Evolutionary conservation across 768 basidiomycete species (phyloP).

Genomic region (Neoboletus brunneissimus): DNA sequence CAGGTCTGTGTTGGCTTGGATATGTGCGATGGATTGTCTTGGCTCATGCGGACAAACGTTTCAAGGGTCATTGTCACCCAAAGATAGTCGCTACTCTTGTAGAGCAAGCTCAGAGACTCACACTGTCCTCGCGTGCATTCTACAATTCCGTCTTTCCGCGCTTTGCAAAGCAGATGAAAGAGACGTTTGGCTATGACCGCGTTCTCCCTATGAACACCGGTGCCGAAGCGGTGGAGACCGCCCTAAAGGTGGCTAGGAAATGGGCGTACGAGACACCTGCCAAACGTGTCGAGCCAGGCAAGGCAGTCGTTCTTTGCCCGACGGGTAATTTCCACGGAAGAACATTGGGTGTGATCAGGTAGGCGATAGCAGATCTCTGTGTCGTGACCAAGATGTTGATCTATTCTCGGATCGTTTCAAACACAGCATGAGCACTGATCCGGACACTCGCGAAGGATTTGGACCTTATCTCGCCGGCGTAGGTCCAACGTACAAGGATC

Average conservation of each 20-base stretch:
- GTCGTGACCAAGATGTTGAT: neutral
- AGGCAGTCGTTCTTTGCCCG: conserved; percentile 83
- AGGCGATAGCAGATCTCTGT: conserved; percentile 10
- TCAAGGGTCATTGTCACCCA: conserved; percentile 88
- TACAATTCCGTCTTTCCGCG: conserved; percentile 88
- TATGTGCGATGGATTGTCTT: conserved; percentile 2
- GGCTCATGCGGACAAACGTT: conserved; percentile 16
- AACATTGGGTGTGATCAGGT: conserved; percentile 86
- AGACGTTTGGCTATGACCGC: conserved; percentile 90
- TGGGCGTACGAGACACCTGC: conserved; percentile 94
- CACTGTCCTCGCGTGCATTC: conserved; percentile 94
- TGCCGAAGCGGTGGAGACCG: conserved; percentile 96
- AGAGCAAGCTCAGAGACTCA: conserved; percentile 84
- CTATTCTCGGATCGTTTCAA: conserved; percentile 13
- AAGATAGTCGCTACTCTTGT: conserved; percentile 77
- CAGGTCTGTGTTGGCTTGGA: conserved; percentile 51
- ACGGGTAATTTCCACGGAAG: conserved; percentile 96
- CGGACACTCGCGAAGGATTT: conserved; percentile 81
- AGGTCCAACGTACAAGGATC: conserved; percentile 71
- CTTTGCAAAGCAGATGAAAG: conserved; percentile 84
- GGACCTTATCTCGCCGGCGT: conserved; percentile 88
- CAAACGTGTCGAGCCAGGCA: conserved; percentile 48
- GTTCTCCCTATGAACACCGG: conserved; percentile 99
- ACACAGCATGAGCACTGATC: conserved; percentile 89
- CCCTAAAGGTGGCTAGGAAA: conserved; percentile 93